Evolutionary conservation across 129 eudicot genomes (phyloP).

Genomic region (sunflower (Helianthus annuus)): DNA sequence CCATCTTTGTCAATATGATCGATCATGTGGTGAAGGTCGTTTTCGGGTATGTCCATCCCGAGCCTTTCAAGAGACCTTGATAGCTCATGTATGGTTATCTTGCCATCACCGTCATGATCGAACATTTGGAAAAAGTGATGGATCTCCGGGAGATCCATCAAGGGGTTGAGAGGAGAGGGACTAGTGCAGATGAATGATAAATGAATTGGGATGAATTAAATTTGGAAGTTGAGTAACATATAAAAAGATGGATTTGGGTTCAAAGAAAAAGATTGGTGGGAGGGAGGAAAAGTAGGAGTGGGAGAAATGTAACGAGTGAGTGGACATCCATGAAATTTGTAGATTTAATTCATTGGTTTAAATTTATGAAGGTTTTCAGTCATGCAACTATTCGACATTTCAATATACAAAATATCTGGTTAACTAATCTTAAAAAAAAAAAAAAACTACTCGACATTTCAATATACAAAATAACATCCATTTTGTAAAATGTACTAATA

Average conservation of each 20-base stretch:
- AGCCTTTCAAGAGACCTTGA: slow-evolving; percentile 60
- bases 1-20: slow-evolving; percentile 64
- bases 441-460: too few relatives aligned
- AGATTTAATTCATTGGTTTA: slow-evolving; percentile 14
- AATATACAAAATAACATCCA: too few relatives aligned
- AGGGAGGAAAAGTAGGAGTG: slow-evolving; percentile 19
- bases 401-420: too few relatives aligned
- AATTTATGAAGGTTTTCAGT: background rate
- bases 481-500: too few relatives aligned
- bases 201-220: slow-evolving; percentile 19
- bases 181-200: slow-evolving; percentile 19
- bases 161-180: slow-evolving; percentile 16
- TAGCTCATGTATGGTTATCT: slow-evolving; percentile 62
- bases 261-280: background rate
- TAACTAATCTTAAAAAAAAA: too few relatives aligned
- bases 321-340: slow-evolving; percentile 18
- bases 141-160: slow-evolving; percentile 66
- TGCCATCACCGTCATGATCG: slow-evolving; percentile 83
- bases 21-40: slow-evolving; percentile 67
- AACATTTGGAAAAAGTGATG: slow-evolving; percentile 75
- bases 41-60: slow-evolving; percentile 62
- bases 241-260: background rate
- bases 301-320: slow-evolving; percentile 7
- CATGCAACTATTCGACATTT: background rate
- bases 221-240: background rate